phyloP scores from a whole-genome alignment of 257 asterid species.

The Solanum raphanifolium region DNA sequence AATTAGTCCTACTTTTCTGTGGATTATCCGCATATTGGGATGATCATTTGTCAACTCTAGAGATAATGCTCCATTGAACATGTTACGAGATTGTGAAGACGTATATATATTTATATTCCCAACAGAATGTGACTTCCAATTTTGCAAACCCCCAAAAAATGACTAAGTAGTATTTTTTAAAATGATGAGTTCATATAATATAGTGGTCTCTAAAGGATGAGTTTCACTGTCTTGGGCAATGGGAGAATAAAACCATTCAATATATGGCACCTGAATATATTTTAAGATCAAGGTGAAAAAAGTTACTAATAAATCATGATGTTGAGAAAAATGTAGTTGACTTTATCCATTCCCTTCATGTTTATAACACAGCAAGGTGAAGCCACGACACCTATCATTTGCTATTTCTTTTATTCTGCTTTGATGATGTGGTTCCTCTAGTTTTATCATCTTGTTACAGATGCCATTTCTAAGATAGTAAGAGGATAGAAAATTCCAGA shows the following conservation, averaged over 20 bases:
- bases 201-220: neutral
- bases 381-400: neutral
- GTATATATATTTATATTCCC: neutral
- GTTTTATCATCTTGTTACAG: neutral
- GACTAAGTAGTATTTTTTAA: neutral
- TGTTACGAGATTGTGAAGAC: neutral
- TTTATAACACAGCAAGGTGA: neutral
- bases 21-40: slow-evolving; percentile 89
- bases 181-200: neutral
- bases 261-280: neutral
- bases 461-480: neutral
- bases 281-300: neutral
- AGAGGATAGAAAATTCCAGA: neutral
- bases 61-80: slow-evolving; percentile 79
- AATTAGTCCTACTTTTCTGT: slow-evolving; percentile 84
- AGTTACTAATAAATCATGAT: neutral
- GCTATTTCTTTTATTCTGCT: neutral
- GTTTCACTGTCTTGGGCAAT: neutral
- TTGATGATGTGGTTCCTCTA: neutral
- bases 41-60: slow-evolving; percentile 67
- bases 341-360: neutral
- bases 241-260: too few species aligned
- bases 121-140: neutral
- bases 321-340: neutral
- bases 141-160: neutral